These are phyloP conservation scores for Aspergillus texensis DNA, from an alignment of 2,329 filamentous ascomycete species.

Conservation along the genomic window DNA sequence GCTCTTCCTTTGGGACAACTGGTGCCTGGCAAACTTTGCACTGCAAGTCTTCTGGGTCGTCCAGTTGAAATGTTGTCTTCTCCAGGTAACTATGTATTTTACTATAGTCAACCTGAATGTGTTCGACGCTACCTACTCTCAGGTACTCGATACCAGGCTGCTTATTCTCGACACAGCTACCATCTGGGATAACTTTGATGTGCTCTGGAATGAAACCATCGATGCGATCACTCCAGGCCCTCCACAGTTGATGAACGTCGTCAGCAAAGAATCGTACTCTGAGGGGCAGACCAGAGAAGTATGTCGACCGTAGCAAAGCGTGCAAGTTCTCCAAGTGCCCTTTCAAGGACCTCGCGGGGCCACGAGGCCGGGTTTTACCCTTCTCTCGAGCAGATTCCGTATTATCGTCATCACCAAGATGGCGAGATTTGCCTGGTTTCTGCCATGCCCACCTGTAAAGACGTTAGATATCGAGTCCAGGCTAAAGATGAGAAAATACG, in stretches of 20 bases:
- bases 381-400: slow-evolving; percentile 41
- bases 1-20: slow-evolving; percentile 40
- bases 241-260: slow-evolving; percentile 73
- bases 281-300: slow-evolving; percentile 83
- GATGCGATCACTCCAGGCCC: slow-evolving; percentile 56
- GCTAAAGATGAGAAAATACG: background rate
- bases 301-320: slow-evolving; percentile 74
- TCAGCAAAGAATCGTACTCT: slow-evolving; percentile 74
- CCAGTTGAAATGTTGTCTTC: slow-evolving; percentile 52
- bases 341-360: slow-evolving; percentile 62
- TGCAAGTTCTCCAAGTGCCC: slow-evolving; percentile 80
- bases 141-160: slow-evolving; percentile 19
- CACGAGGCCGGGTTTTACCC: slow-evolving; percentile 37
- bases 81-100: slow-evolving; percentile 53
- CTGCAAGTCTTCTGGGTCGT: slow-evolving; percentile 33
- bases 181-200: slow-evolving; percentile 61
- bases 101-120: slow-evolving; percentile 58
- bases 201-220: slow-evolving; percentile 51
- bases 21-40: slow-evolving; percentile 55
- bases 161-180: slow-evolving; percentile 22
- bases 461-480: slow-evolving; percentile 4
- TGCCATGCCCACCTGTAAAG: slow-evolving; percentile 80
- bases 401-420: slow-evolving; percentile 69
- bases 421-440: slow-evolving; percentile 77
- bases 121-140: slow-evolving; percentile 43